These are phyloP conservation scores for Austropuccinia psidii DNA, from an alignment of 1,284 basidiomycete genomes.

Conservation along the genomic window DNA sequence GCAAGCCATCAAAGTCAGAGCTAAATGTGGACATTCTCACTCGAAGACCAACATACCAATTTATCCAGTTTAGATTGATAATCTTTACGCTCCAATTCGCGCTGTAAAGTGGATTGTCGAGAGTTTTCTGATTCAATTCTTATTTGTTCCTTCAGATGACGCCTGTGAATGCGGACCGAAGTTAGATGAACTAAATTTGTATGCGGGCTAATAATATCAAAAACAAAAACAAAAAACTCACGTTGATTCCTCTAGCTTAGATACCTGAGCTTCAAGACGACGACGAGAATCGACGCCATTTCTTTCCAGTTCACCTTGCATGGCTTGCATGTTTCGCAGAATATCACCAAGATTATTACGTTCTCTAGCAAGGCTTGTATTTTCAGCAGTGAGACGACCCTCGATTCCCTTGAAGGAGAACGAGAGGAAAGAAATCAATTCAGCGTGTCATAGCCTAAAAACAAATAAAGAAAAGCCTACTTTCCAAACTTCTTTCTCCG, in stretches of 20 bases:
- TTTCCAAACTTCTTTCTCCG: conserved; percentile 88
- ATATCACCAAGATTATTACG: conserved; percentile 74
- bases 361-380: conserved; percentile 67
- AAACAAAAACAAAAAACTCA: conserved; percentile 48
- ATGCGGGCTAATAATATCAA: no score
- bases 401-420: conserved; percentile 57
- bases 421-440: conserved; percentile 42
- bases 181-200: neutral
- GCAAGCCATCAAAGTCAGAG: neutral
- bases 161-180: conserved; percentile 46
- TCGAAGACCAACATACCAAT: conserved; percentile 49
- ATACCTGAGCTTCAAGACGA: conserved; percentile 69
- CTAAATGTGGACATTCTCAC: neutral
- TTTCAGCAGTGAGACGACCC: conserved; percentile 71
- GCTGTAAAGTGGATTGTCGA: conserved; percentile 63
- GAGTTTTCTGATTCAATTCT: conserved; percentile 68
- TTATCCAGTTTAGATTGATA: conserved; percentile 66
- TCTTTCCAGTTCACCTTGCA: conserved; percentile 77
- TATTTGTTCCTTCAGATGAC: conserved; percentile 67
- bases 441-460: neutral
- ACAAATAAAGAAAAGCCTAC: conserved; percentile 48
- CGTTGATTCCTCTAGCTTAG: conserved; percentile 69
- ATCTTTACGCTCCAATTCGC: conserved; percentile 71
- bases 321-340: conserved; percentile 75
- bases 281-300: conserved; percentile 69